Evolutionary conservation across 148 eudicot species (phyloP).

Genomic region (Vaccinium macrocarpon): DNA sequence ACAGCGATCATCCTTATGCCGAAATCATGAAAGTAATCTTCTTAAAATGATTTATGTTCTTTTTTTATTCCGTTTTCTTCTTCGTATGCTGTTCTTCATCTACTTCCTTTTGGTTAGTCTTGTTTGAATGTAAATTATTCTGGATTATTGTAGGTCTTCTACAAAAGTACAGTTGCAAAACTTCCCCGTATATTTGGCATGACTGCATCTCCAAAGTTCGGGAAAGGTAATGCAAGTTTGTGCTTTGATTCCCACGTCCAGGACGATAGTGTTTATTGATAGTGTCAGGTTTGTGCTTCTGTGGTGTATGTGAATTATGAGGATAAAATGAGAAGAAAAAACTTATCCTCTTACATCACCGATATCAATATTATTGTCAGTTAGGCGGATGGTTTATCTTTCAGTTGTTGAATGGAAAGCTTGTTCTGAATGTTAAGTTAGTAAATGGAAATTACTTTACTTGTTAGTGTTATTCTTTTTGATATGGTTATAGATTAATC

Average conservation of each 20-base stretch:
- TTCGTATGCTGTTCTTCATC: slow-evolving; percentile 12
- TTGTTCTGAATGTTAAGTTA: neutral
- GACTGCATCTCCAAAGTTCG: slow-evolving; percentile 92
- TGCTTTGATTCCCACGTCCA: neutral
- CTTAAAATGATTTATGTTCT: neutral
- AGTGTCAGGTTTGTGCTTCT: neutral
- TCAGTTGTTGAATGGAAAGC: neutral
- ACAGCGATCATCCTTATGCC: slow-evolving; percentile 91
- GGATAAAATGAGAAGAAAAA: neutral
- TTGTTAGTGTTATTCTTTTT: neutral
- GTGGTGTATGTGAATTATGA: neutral
- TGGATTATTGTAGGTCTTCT: slow-evolving; percentile 60
- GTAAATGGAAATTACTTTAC: neutral
- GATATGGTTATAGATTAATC: neutral
- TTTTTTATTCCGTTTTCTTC: neutral
- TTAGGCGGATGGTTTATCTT: neutral
- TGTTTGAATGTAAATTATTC: slow-evolving; percentile 9
- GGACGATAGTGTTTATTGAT: neutral
- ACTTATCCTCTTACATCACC: neutral
- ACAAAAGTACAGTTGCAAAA: slow-evolving; percentile 39
- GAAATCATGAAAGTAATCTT: slow-evolving; percentile 89
- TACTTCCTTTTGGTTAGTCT: slow-evolving; percentile 1
- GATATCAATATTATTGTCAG: neutral
- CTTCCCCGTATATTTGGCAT: slow-evolving; percentile 96
- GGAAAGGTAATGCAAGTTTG: slow-evolving; percentile 64